Base-by-base conservation (phyloP, 73 alveolate genomes). In the Diophrys sp. region DNA sequence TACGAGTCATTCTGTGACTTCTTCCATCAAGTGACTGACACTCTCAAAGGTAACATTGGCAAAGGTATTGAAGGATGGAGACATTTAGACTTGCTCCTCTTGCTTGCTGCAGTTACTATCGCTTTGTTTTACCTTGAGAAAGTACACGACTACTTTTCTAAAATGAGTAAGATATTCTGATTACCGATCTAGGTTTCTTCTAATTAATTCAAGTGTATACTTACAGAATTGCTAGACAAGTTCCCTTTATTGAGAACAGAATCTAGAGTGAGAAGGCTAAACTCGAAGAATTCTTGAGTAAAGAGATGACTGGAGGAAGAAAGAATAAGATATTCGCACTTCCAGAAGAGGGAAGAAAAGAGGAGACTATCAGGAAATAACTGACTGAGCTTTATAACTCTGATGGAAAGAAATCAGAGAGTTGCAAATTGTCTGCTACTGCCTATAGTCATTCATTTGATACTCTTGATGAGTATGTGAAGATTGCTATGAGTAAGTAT, bases 291-390 rank as follows among this genome's bases (percentile, higher is more conserved):
- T 18, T 11, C 18, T 44, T 44, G 18, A 18, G 18, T 18, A 44
- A 44, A 18, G 18, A 5, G 18, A 44, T 44, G n/a, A 5, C 18
- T 44, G n/a, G 18, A 11, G n/a, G n/a, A 44, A 44, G 62, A 44
- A 44, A 44, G 62, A 44, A 44, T 18, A 44, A 44, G 18, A 18
- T 44, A 44, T 44, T 11, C 18, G 5, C 29, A 23, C 67, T 71
- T 11, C 79, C 79, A 29, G 68, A 33, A 8, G 67, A 29, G 29
- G 69, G 69, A 29, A 30, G 66, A 29, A 71, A 55, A 23, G 68
- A 71, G 34, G 68, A 71, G 2, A 33, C 14, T 11, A 31, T 71
- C 23, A 71, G 32, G 31, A 2, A 27, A 31, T 23, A 0, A 5
- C 14, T 71, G 1, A 1, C 26, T 29, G 69, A 44, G 5, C 5